These are phyloP conservation scores for maize (Zea mays) DNA, from an alignment of 176 grass and related monocot genomes.

Conservation along the genomic window Zm-B73-REFERENCE-NAM-5.0 NC_050105.1:139938001-139938500, in stretches of 20 bases:
- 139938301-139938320: too few species aligned
- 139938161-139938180: conserved; percentile 65
- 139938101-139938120: conserved; percentile 51
- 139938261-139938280: neutral
- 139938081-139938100: too few species aligned
- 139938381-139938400: neutral
- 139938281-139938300: neutral
- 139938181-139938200: conserved; percentile 69
- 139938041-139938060: too few species aligned
- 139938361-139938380: neutral
- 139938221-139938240: conserved; percentile 62
- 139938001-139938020: neutral
- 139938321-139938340: neutral
- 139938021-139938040: too few species aligned
- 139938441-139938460: conserved; percentile 64
- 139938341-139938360: neutral
- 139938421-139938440: conserved; percentile 69
- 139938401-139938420: conserved; percentile 51
- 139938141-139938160: conserved; percentile 65
- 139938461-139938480: conserved; percentile 77
- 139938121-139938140: conserved; percentile 92
- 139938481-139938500: conserved; percentile 66
- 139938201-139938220: conserved; percentile 56
- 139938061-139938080: too few species aligned
- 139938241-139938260: conserved; percentile 80